Evolutionary conservation across 345 rosid species (phyloP), one percentile per base, ranked within the genome.

Genomic region (Citrus inodora): DNA sequence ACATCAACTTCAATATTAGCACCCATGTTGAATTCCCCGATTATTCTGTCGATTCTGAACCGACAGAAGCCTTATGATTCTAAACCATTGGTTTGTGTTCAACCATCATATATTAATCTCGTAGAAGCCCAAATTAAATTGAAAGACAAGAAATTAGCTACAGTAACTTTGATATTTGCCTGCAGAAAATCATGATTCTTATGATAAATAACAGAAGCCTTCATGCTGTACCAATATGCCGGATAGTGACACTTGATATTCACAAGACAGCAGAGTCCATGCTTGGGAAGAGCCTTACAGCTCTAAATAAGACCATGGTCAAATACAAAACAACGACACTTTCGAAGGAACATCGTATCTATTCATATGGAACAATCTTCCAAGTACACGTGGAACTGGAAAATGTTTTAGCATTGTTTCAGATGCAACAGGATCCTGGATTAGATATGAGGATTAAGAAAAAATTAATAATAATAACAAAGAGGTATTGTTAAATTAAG

Each of bases 21-120:
- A 63, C 21, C 40, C 68, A 21, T 3, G 42, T 9, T 63, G 78
- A 62, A 75, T 27, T 61, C 42, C 14, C 37, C 5, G 9, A 40
- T 74, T 74, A 40, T 61, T 74, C 77, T 74, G 16, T 74, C 22
- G 5, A 61, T 59, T 35, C 7, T 40, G 30, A 75, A 46, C 78
- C 30, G 33, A 7, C 9, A 17, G 32, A 63, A 75, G 40, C 7
- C 70, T 42, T 22, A 17, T 11, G 53, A 65, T 51, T 76, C 63
- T 21, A 75, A n/a, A 63, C 60, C 35, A 19, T 21, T 40, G 70
- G 60, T 61, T 37, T 69, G 22, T 69, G 4, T 46, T 67, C 48
- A 46, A 46, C 17, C 5, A 46, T 46, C 1, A 53, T 24, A 22
- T 14, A 2, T 25, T 38, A 60, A 27, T 70, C 61, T 10, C 19